Conservation (phyloP, 257 asterid species). For the Primulina eburnea region DNA sequence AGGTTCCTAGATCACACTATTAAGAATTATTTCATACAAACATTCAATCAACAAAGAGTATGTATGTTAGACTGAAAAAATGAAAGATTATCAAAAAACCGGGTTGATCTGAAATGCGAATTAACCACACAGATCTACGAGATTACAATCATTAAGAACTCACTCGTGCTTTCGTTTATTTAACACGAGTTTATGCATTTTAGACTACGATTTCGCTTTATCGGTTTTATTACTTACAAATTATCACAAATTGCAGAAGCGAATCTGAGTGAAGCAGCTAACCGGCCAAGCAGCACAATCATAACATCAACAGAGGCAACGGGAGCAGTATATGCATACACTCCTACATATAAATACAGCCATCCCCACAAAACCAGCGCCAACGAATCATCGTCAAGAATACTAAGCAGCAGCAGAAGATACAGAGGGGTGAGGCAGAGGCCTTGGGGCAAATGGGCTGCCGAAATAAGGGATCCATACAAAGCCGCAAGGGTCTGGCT, state of each 20-base stretch:
- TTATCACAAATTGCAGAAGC: not conserved
- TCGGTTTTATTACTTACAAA: too few relatives aligned
- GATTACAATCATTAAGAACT: too few relatives aligned
- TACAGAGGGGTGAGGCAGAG: constrained; percentile 27
- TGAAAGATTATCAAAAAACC: too few relatives aligned
- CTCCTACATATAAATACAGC: not conserved
- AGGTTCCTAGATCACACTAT: too few relatives aligned
- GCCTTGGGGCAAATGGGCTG: constrained; percentile 31
- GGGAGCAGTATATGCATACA: constrained; percentile 15
- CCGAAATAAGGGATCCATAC: constrained; percentile 27
- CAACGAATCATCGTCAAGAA: not conserved
- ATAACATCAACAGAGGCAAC: not conserved
- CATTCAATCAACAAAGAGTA: too few relatives aligned
- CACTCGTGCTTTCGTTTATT: too few relatives aligned
- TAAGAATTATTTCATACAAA: too few relatives aligned
- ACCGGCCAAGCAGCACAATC: not conserved
- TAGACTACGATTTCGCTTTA: too few relatives aligned
- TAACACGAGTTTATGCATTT: too few relatives aligned
- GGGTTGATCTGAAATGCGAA: too few relatives aligned
- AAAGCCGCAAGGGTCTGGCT: constrained; percentile 25
- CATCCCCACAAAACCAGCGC: not conserved
- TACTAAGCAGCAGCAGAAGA: not conserved
- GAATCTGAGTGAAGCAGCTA: not conserved
- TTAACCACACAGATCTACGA: too few relatives aligned
- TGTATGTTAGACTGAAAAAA: too few relatives aligned